These are phyloP conservation scores for Starmerella geochares DNA, from an alignment of 805 yeast genomes.

Conservation along the genomic window DNA sequence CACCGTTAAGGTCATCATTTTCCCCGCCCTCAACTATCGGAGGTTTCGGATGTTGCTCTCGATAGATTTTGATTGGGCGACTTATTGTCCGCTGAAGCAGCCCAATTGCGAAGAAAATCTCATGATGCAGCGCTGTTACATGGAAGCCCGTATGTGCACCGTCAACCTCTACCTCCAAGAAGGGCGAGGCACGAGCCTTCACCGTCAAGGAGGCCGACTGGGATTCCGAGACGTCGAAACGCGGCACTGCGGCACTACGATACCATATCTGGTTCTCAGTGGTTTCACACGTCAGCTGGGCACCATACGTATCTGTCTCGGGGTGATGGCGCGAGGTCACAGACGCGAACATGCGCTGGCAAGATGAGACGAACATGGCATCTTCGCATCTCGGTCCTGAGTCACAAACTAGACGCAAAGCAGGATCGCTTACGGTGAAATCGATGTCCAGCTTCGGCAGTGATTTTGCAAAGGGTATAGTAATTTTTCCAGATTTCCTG, in stretches of 20 bases:
- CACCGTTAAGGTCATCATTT: not conserved
- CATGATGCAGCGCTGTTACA: conserved; percentile 28
- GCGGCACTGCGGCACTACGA: conserved; percentile 25
- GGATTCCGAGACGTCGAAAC: conserved; percentile 27
- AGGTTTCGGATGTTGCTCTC: conserved; percentile 3
- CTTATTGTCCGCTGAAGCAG: conserved; percentile 18
- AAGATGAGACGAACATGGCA: conserved; percentile 31
- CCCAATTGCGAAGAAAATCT: conserved; percentile 30
- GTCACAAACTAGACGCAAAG: conserved; percentile 24
- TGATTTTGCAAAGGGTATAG: conserved; percentile 17
- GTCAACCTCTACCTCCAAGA: conserved; percentile 24
- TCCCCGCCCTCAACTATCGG: not conserved
- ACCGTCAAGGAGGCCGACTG: conserved; percentile 24
- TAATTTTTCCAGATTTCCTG: not conserved
- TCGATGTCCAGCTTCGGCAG: conserved; percentile 23
- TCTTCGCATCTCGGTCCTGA: conserved; percentile 10
- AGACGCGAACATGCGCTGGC: conserved; percentile 30
- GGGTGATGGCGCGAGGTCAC: conserved; percentile 28
- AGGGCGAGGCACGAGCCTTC: conserved; percentile 28
- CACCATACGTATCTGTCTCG: conserved; percentile 14
- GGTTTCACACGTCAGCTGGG: conserved; percentile 18
- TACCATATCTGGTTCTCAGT: conserved; percentile 26
- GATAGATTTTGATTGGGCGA: conserved; percentile 6
- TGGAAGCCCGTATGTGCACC: conserved; percentile 26
- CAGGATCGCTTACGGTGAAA: conserved; percentile 22